Percentiles rank a stretch among this genome's conserved stretches.
phyloP scores from a whole-genome alignment of 345 rosid species.

The Eucalyptus virginea region DNA sequence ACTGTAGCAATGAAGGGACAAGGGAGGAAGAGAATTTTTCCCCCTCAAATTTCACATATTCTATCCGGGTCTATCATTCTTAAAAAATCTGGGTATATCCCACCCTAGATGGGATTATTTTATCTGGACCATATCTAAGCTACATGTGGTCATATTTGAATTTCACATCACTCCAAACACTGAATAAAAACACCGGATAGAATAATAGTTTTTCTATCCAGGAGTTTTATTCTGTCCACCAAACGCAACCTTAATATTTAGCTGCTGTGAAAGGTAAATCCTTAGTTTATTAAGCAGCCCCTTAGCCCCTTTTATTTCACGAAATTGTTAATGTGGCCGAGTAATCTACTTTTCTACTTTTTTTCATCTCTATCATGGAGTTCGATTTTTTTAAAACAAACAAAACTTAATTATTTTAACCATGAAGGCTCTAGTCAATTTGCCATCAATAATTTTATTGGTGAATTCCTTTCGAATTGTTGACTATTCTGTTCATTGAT shows the following conservation, averaged over 20 bases:
- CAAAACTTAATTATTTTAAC: not conserved
- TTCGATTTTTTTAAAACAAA: not conserved
- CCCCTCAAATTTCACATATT: no score
- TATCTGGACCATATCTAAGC: no score
- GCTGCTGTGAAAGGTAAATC: not conserved
- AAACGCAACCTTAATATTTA: not conserved
- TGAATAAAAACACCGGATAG: accelerated
- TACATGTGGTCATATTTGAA: no score
- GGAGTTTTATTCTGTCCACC: accelerated
- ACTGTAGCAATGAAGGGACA: no score
- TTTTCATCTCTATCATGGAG: not conserved
- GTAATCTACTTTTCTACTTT: not conserved
- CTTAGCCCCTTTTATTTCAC: not conserved
- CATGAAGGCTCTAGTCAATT: not conserved
- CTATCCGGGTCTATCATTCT: no score
- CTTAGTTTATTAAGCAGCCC: not conserved
- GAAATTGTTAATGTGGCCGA: not conserved
- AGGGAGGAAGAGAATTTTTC: no score
- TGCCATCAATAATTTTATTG: not conserved
- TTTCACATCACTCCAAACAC: no score
- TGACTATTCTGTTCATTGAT: accelerated
- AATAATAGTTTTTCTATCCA: accelerated
- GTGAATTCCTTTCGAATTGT: not conserved
- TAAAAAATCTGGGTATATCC: no score
- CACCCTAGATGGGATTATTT: no score